A percentile compares a stretch with the other conserved stretches of the same genome.
Conservation (phyloP, 2,329 filamentous ascomycete genomes). For the Colletotrichum chrysophilum region DNA sequence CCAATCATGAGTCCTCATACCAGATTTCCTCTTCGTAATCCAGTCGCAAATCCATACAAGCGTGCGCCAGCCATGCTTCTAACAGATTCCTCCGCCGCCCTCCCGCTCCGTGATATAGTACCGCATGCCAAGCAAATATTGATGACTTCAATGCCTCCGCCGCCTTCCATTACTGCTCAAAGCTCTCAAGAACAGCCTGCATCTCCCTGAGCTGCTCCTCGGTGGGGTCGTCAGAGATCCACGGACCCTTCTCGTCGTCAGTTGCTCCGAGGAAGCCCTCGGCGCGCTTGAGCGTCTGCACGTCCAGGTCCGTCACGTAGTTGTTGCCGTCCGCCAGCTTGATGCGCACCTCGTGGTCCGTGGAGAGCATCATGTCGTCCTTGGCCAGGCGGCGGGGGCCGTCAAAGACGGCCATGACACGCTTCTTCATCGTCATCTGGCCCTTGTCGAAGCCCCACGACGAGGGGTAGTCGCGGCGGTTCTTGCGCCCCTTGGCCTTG, state of each 20-base stretch:
- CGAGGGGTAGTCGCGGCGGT: slow-evolving; percentile 89
- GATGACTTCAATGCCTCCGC: background rate
- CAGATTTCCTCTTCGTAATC: background rate
- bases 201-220: slow-evolving; percentile 66
- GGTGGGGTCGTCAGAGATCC: slow-evolving; percentile 76
- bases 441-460: slow-evolving; percentile 92
- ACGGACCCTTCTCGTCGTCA: slow-evolving; percentile 85
- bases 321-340: slow-evolving; percentile 75
- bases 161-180: slow-evolving; percentile 5
- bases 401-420: slow-evolving; percentile 91
- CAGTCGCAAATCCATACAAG: background rate
- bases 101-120: background rate
- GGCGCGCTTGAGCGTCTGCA: slow-evolving; percentile 88
- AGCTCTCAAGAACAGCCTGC: slow-evolving; percentile 51
- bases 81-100: background rate
- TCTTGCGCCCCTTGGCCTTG: slow-evolving; percentile 78
- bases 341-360: slow-evolving; percentile 91
- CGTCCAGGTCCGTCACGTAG: slow-evolving; percentile 92
- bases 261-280: slow-evolving; percentile 82
- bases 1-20: slow-evolving; percentile 4
- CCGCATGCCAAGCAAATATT: background rate
- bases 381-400: slow-evolving; percentile 88
- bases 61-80: slow-evolving; percentile 3
- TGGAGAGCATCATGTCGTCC: slow-evolving; percentile 98
- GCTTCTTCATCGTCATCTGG: slow-evolving; percentile 99